phyloP scores from a whole-genome alignment of 1,139 yeast species.

The Kurtzmaniella natalensis region DNA sequence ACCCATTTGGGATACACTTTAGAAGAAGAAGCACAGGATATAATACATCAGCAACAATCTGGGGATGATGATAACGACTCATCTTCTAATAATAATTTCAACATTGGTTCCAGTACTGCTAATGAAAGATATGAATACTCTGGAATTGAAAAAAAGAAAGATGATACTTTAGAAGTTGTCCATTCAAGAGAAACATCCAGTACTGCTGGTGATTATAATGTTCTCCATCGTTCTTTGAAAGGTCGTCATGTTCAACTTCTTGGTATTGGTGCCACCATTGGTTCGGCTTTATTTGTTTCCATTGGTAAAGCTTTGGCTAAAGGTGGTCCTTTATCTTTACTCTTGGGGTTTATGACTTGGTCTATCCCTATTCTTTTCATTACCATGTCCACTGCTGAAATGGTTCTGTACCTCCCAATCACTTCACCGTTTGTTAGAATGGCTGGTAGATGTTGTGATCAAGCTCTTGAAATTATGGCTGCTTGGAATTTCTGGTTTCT shows the following conservation, averaged over 20 bases:
- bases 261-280: slow-evolving; percentile 49
- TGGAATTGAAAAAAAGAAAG: slow-evolving; percentile 2
- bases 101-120: neutral
- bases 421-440: slow-evolving; percentile 51
- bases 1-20: slow-evolving; percentile 2
- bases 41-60: neutral
- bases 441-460: slow-evolving; percentile 52
- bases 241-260: slow-evolving; percentile 45
- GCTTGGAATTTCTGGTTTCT: slow-evolving; percentile 80
- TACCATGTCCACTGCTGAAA: slow-evolving; percentile 70
- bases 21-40: neutral
- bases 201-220: slow-evolving; percentile 10
- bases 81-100: neutral
- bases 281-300: slow-evolving; percentile 41
- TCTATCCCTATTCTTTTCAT: slow-evolving; percentile 51
- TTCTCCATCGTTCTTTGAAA: slow-evolving; percentile 18
- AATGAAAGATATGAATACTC: neutral
- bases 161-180: slow-evolving; percentile 4
- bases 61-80: neutral
- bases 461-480: slow-evolving; percentile 69
- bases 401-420: slow-evolving; percentile 74
- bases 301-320: slow-evolving; percentile 35
- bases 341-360: slow-evolving; percentile 39
- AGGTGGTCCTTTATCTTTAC: slow-evolving; percentile 41
- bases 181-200: slow-evolving; percentile 3